Percentiles rank a stretch among this genome's conserved stretches.
Evolutionary conservation across 73 alveolate genomes (phyloP).

Genomic region (Paramecium primaurelia): DNA sequence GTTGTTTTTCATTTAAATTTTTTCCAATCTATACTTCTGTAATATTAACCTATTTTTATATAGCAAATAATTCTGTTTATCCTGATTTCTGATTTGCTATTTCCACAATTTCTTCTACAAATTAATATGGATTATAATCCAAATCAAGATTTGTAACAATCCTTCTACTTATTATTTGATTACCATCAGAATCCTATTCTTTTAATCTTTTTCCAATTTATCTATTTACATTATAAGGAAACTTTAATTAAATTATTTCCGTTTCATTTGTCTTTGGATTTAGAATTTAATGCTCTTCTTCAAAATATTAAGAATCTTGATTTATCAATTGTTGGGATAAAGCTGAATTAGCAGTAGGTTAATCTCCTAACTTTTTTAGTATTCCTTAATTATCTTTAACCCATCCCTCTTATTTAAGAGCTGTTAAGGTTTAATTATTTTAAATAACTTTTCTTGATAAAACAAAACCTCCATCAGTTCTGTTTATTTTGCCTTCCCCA

Average conservation of each 20-base stretch:
- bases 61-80: not conserved
- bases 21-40: not conserved
- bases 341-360: not conserved
- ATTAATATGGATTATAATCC: not conserved
- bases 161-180: not conserved
- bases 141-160: not conserved
- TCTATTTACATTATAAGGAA: not conserved
- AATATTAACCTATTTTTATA: not conserved
- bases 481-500: not conserved
- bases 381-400: not conserved
- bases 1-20: not conserved
- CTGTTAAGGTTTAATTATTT: not conserved
- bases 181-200: not conserved
- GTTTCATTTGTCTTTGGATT: not conserved
- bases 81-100: not conserved
- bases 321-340: not conserved
- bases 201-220: conserved; percentile 8
- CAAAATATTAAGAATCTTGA: conserved; percentile 1
- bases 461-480: not conserved
- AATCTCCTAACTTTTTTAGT: not conserved
- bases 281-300: not conserved
- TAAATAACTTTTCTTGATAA: not conserved
- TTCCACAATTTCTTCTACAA: not conserved
- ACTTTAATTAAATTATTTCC: not conserved
- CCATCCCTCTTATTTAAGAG: not conserved